Evolutionary conservation across 305 asterid genomes (phyloP).

Genomic region (Nicotiana rustica): DNA sequence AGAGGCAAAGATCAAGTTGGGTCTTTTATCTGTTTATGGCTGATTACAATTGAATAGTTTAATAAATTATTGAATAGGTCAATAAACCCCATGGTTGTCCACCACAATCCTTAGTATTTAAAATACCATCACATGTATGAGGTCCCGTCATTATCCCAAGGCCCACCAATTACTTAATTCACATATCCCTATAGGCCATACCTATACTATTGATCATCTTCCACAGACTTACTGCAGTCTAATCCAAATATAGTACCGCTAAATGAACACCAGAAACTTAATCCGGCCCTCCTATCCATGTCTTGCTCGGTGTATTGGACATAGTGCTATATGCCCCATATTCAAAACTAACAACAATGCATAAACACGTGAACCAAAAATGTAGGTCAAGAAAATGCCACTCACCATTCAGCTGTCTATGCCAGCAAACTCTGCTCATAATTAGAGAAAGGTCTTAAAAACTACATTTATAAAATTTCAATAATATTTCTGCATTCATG

Average conservation of each 20-base stretch:
- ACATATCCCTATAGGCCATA: background rate
- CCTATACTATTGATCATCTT: background rate
- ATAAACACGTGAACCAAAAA: conserved; percentile 20
- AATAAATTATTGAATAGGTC: background rate
- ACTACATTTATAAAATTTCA: background rate
- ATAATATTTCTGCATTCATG: background rate
- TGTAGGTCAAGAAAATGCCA: conserved; percentile 4
- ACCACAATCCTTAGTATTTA: background rate
- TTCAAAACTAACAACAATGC: background rate
- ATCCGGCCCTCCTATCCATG: background rate
- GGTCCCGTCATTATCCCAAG: background rate
- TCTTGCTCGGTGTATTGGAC: background rate
- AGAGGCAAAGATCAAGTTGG: too few species aligned
- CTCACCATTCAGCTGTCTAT: background rate
- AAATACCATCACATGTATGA: conserved; percentile 12
- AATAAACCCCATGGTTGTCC: background rate
- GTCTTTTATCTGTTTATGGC: background rate
- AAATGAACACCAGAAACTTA: background rate
- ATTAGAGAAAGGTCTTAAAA: background rate
- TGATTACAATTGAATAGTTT: background rate
- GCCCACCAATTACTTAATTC: background rate
- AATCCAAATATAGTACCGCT: background rate
- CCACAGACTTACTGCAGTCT: background rate
- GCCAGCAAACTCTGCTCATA: conserved; percentile 14
- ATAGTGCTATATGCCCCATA: background rate